Percentiles rank a stretch among this genome's conserved stretches.
These are phyloP conservation scores for Butyriboletus loyo DNA, from an alignment of 768 basidiomycete genomes.

Conservation along the genomic window DNA sequence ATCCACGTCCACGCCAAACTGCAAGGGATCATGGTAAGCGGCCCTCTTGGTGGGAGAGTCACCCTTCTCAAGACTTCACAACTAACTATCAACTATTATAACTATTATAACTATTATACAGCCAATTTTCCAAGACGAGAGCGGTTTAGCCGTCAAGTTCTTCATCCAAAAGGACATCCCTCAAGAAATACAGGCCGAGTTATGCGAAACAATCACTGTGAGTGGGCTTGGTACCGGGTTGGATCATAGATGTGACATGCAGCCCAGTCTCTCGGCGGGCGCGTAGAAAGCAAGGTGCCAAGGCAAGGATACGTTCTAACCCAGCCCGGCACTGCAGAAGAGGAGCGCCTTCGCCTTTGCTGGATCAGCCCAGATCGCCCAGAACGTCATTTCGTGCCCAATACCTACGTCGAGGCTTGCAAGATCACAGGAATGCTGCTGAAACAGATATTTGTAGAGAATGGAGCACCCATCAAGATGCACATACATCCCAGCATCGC, in stretches of 20 bases:
- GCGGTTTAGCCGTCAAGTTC: conserved; percentile 72
- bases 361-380: conserved; percentile 71
- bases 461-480: conserved; percentile 64
- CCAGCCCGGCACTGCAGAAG: conserved; percentile 65
- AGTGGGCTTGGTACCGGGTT: conserved; percentile 4
- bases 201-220: conserved; percentile 74
- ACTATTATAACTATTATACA: conserved; percentile 31
- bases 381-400: conserved; percentile 74
- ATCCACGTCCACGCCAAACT: neutral
- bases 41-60: neutral
- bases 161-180: conserved; percentile 80
- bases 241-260: conserved; percentile 3
- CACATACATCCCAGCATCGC: conserved; percentile 81
- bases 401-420: conserved; percentile 82
- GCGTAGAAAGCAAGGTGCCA: conserved; percentile 76
- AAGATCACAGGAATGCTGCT: conserved; percentile 71
- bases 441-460: conserved; percentile 72
- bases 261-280: conserved; percentile 64
- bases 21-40: conserved; percentile 20
- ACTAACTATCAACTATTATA: too few relatives aligned
- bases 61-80: conserved; percentile 1
- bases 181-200: conserved; percentile 63
- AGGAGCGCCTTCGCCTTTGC: conserved; percentile 70
- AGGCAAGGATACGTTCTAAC: conserved; percentile 72
- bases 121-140: conserved; percentile 72